A percentile compares a stretch with the other conserved stretches of the same genome.
Evolutionary conservation across 2,329 filamentous ascomycete species (phyloP).

Genomic region (Aureobasidium sp.): DNA sequence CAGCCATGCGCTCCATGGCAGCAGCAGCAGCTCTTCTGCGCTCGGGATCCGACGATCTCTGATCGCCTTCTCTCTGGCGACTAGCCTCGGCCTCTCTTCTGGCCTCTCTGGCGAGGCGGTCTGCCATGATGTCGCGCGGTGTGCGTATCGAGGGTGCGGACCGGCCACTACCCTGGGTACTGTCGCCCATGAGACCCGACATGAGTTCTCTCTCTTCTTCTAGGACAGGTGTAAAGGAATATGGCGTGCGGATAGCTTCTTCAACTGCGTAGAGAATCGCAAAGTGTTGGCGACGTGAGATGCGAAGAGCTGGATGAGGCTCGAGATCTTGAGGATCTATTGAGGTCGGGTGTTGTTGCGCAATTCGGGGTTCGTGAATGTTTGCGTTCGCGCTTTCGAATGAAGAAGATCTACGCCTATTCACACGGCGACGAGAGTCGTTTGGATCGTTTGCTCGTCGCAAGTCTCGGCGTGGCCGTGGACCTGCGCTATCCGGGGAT

Average conservation of each 20-base stretch:
- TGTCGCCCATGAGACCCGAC: constrained; percentile 64
- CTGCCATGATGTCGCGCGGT: constrained; percentile 85
- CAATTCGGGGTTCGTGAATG: constrained; percentile 15
- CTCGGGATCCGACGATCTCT: constrained; percentile 38
- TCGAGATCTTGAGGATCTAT: constrained; percentile 25
- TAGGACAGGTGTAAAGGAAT: constrained; percentile 72
- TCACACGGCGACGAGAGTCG: constrained; percentile 28
- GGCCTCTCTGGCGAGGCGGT: constrained; percentile 68
- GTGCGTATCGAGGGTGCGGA: constrained; percentile 52
- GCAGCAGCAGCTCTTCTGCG: constrained; percentile 2
- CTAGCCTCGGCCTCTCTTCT: constrained; percentile 51
- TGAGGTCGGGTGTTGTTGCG: constrained; percentile 25
- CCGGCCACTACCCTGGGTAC: constrained; percentile 50
- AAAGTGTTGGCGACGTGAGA: constrained; percentile 77
- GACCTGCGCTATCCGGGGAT: constrained; percentile 41
- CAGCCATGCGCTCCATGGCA: not conserved
- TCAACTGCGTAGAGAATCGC: constrained; percentile 90
- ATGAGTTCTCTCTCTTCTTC: constrained; percentile 86
- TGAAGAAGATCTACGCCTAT: constrained; percentile 35
- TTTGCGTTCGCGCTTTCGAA: constrained; percentile 30
- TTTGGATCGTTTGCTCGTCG: constrained; percentile 31
- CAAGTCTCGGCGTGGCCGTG: constrained; percentile 46
- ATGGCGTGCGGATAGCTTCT: constrained; percentile 75
- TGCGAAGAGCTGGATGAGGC: constrained; percentile 51
- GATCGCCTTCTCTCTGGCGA: constrained; percentile 13